Base-by-base conservation (phyloP, 306 rosid genomes). In the Pterocarpus macrocarpus region DNA sequence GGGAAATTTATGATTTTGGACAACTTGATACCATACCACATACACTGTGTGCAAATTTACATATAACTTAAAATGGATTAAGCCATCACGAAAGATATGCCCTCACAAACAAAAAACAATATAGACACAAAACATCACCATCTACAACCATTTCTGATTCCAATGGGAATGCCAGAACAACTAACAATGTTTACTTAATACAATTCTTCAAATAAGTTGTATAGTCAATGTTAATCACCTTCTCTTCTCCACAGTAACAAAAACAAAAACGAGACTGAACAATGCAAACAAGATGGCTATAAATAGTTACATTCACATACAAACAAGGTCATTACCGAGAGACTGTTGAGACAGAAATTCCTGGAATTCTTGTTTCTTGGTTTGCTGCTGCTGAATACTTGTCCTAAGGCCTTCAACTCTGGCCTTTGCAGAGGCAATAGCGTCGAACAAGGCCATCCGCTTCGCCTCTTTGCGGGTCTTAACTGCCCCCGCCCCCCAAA, bases 381-480 rank as follows among this genome's bases (percentile, higher is more conserved):
- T 69, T 64, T 78, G 90, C 69, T 52, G 90, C 57, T 83, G 87
- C 68, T 83, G 89, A 81, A 90, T 64, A 36, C 59, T 73, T 71
- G 81, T 57, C 53, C 81, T 89, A 15, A 93, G 89, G 49, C 82
- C 74, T 61, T 87, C 94, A 36, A 83, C 77, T 76, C 91, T 89
- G 56, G 88, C 76, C 82, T 82, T 91, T 43, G 86, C 83, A 81
- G 92, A 88, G 39, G 77, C 88, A 89, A 93, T 68, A 44, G 91
- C 88, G 39, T 95, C 97, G 79, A 78, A 61, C 86, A 90, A 41
- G 2, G 91, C 90, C 90, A 93, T 87, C 41, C 94, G 90, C 61
- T 83, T 90, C 28, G 92, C 98, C 87, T 93, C 98, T 83, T 80
- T 91, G 52, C 94, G 95, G 33, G 95, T 90, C 89, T 91, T 91